These are phyloP conservation scores for Amylocarpus encephaloides DNA, from an alignment of 2,329 filamentous ascomycete species.

Conservation along the genomic window DNA sequence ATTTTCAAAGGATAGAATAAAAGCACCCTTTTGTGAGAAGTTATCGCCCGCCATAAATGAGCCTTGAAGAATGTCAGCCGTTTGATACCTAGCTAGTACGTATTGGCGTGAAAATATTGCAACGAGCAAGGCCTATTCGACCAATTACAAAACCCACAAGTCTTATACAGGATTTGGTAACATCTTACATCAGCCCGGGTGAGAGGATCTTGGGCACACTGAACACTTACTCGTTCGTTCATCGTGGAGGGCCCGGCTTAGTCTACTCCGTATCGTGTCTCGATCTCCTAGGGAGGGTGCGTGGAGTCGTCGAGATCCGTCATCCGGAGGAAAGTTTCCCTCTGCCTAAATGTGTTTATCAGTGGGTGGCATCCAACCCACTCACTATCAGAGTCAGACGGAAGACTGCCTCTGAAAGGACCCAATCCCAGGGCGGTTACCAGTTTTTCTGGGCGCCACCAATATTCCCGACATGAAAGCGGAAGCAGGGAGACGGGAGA, in stretches of 20 bases:
- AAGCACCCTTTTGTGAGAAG: too few relatives aligned
- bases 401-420: neutral
- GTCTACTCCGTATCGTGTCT: too few relatives aligned
- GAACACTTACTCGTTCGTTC: neutral
- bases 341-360: slow-evolving; percentile 4
- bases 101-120: too few relatives aligned
- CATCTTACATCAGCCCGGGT: slow-evolving; percentile 10
- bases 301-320: too few relatives aligned
- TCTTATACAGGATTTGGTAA: neutral
- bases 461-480: slow-evolving; percentile 17
- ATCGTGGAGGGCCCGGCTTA: slow-evolving; percentile 14
- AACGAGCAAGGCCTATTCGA: too few relatives aligned
- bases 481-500: slow-evolving; percentile 8
- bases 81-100: too few relatives aligned
- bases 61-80: too few relatives aligned
- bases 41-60: too few relatives aligned
- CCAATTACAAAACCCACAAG: too few relatives aligned
- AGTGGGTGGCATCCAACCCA: neutral
- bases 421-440: neutral
- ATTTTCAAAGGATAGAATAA: too few relatives aligned
- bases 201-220: slow-evolving; percentile 6
- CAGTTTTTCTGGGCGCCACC: slow-evolving; percentile 17
- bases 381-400: neutral
- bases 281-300: too few relatives aligned
- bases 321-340: slow-evolving; percentile 7